Evolutionary conservation across 1,139 yeast genomes (phyloP), one percentile per base, ranked within the genome.

Genomic region (Diutina rugosa): DNA sequence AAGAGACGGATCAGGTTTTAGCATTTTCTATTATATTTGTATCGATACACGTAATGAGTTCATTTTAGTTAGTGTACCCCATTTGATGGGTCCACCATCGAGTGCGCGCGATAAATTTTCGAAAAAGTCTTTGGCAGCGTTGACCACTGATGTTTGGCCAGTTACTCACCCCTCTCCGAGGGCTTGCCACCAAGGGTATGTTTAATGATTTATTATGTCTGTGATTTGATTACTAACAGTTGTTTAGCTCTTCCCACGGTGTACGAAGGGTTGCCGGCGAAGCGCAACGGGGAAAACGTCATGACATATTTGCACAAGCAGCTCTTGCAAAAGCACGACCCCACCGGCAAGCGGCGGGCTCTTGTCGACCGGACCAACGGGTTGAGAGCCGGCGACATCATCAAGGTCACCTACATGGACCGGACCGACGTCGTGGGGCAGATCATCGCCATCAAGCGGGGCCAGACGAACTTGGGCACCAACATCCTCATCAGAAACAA

Each of bases 1-100:
- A 87, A 87, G 77, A 85, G 99, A 80, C 82, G 87, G 63, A 84
- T 95, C 28, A 79, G 88, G 64, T 93, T 93, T 70, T 91, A 68
- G 60, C 46, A 44, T n/a, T 8, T n/a, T 44, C 9, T n/a, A 16
- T 4, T 35, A 35, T 35, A 35, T 8, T 35, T 35, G 41, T 35
- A 35, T 35, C 16, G 41, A 35, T 35, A 9, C 14, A 35, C 14
- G 10, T 35, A 10, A 6, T 35, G n/a, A n/a, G 5, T n/a, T 35
- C 10, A 10, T 9, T 35, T 12, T 10, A 5, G 2, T 10, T 35
- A 12, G n/a, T 9, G 3, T 9, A 35, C 2, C 41, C 16, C 10
- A 8, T 10, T 8, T 8, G 41, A 2, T 9, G 26, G 26, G 26
- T 2, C 26, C 26, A 44, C 46, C 46, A 44, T 44, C 46, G 26